Evolutionary conservation across 306 rosid species (phyloP), one percentile per base, ranked within the genome.

Genomic region (Notholithocarpus densiflorus): DNA sequence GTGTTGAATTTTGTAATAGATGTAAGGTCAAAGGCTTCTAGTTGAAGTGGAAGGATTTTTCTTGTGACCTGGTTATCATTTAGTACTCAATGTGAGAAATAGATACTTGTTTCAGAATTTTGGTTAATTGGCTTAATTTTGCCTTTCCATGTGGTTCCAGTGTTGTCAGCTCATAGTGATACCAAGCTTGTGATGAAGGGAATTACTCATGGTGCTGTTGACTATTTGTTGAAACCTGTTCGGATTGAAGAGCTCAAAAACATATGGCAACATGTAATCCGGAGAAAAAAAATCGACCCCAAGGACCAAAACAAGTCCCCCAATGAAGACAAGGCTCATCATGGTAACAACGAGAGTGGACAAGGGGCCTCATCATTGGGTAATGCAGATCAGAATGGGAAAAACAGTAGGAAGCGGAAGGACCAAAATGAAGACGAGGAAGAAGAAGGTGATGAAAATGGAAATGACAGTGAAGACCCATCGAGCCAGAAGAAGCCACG

Each of bases 241-340:
- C 82, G 93, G 73, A 77, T 89, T 7, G 94, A 94, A 87, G 91
- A 92, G 90, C 85, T 92, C 56, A 87, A 84, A 85, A 94, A 89
- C 82, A 89, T 94, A 72, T 94, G 98, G 98, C 97, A 92, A 53
- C 98, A 94, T 82, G 96, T 92, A 40, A 53, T 92, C 59, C 83
- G 97, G 48, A 82, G 86, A 81, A 94, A 78, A 87, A 89, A 87
- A 84, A 52, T 74, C 23, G 92, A 90, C 55, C 6, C 83, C 27
- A 87, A 83, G 76, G 86, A 86, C 68, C 84, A 85, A 77, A 85
- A 34, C 19, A 86, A 78, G 82, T 53, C 51, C 56, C 64, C 80
- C 26, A 54, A 19, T 59, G 82, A 77, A 31, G 87, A 81, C 34
- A 84, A 81, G 75, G 75, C 60, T 27, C 68, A 62, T 59, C 57